A percentile compares a stretch with the other conserved stretches of the same genome.
These are phyloP conservation scores for Byssothecium circinans DNA, from an alignment of 2,329 filamentous ascomycete species.

Conservation along the genomic window DNA sequence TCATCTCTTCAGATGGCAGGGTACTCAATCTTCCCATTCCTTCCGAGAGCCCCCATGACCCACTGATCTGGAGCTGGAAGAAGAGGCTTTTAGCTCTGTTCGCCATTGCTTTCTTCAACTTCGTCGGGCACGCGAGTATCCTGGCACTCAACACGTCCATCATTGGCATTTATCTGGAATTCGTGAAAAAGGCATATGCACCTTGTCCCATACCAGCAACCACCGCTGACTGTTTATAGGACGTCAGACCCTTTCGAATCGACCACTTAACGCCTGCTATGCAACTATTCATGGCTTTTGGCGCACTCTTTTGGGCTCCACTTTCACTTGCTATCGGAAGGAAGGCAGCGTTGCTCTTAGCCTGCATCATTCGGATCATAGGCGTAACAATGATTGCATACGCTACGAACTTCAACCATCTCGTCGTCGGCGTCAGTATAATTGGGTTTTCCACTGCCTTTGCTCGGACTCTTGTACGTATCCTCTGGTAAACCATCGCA, in stretches of 20 bases:
- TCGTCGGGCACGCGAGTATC: conserved; percentile 16
- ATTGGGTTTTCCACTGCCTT: conserved; percentile 38
- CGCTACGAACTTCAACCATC: conserved; percentile 26
- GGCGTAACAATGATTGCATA: conserved; percentile 30
- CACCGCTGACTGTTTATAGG: conserved; percentile 9
- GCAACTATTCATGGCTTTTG: conserved; percentile 40
- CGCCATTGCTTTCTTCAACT: conserved; percentile 17
- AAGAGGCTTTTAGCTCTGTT: conserved; percentile 24
- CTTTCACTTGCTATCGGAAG: conserved; percentile 43
- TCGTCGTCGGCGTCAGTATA: conserved; percentile 35
- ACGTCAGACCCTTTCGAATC: conserved; percentile 24
- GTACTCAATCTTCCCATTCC: conserved; percentile 27
- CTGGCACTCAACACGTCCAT: conserved; percentile 21
- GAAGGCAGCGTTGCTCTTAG: conserved; percentile 40
- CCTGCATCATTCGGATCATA: conserved; percentile 27
- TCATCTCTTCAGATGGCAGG: conserved; percentile 25
- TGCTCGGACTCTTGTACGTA: conserved; percentile 32
- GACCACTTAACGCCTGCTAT: conserved; percentile 30
- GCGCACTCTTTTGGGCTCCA: conserved; percentile 44
- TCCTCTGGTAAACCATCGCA: too few species aligned
- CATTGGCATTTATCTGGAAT: conserved; percentile 16
- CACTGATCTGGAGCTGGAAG: conserved; percentile 25
- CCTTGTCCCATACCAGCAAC: neutral
- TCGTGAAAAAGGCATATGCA: conserved; percentile 16
- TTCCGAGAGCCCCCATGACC: conserved; percentile 26